Evolutionary conservation across 495 filamentous ascomycete species (phyloP), one percentile per base, ranked within the genome.

Genomic region (Schizothecium vesticola): DNA sequence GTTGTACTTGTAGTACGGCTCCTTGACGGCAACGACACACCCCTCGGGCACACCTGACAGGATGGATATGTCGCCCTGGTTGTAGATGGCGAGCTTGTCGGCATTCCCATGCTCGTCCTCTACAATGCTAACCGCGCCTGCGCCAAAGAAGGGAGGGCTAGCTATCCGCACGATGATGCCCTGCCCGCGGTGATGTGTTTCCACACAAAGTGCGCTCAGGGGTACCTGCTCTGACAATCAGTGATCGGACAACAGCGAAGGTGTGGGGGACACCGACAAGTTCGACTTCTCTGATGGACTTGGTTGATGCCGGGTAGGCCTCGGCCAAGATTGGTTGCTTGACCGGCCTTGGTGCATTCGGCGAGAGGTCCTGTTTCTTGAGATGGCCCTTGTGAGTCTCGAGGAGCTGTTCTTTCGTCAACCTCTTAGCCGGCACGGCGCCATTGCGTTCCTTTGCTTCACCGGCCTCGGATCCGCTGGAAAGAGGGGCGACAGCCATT

Each of bases 61-160:
- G 62, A 84, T 81, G 16, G 76, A 75, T 0, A 75, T 70, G 65
- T 79, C 77, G 33, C 70, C 58, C 59, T 79, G 77, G 64, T 83
- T 79, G 73, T 85, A 83, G 19, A 87, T 72, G 65, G 80, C 77
- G 31, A 87, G 33, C 72, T 78, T 77, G 31, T 83, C 73, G 25
- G 78, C 85, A 56, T 80, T 74, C 0, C 74, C 79, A 11, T 76
- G 72, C 64, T 83, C 83, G 70, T 89, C 86, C 62, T 87, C 83
- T 9, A 84, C 78, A 1, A 87, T 70, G 51, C 74, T 76, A 64
- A 81, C 79, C 0, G 83, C 75, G 0, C 78, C 81, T 2, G 81
- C 82, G 33, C 80, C 81, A 10, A 71, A 56, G 58, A 79, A 78
- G 0, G 81, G 72, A 19, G 77, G 76, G 24, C 80, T 83, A 51